phyloP scores from a whole-genome alignment of 345 rosid genomes.

The Populus euphratica region DNA sequence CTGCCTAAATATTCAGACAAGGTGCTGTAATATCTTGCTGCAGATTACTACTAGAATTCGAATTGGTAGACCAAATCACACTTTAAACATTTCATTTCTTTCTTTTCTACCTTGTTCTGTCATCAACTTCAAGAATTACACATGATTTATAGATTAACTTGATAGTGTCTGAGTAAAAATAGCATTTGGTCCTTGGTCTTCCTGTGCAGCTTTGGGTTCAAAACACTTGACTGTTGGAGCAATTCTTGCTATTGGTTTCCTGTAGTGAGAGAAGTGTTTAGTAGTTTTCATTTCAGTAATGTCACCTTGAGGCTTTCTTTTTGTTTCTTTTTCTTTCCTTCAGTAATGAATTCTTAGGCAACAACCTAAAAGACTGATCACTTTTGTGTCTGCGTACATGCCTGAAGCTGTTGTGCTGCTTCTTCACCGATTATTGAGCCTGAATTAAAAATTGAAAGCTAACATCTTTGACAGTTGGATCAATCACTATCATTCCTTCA shows the following conservation, averaged over 20 bases:
- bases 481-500: slow-evolving; percentile 45
- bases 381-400: slow-evolving; percentile 36
- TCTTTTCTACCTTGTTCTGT: neutral
- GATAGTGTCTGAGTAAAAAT: slow-evolving; percentile 36
- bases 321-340: neutral
- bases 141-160: slow-evolving; percentile 24
- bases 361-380: slow-evolving; percentile 7
- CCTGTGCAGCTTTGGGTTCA: slow-evolving; percentile 38
- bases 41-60: neutral
- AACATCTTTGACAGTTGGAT: slow-evolving; percentile 28
- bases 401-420: slow-evolving; percentile 37
- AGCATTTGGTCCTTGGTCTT: slow-evolving; percentile 37
- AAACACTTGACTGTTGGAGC: slow-evolving; percentile 24
- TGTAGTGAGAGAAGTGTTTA: neutral
- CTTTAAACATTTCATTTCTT: neutral
- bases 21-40: slow-evolving; percentile 52
- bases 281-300: neutral
- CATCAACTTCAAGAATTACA: neutral
- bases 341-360: neutral
- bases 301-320: neutral
- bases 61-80: neutral
- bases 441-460: slow-evolving; percentile 46
- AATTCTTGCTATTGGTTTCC: slow-evolving; percentile 39
- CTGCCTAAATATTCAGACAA: slow-evolving; percentile 45
- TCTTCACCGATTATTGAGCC: slow-evolving; percentile 28